Conservation (phyloP, 805 yeast genomes). For the Yarrowia divulgata region DNA sequence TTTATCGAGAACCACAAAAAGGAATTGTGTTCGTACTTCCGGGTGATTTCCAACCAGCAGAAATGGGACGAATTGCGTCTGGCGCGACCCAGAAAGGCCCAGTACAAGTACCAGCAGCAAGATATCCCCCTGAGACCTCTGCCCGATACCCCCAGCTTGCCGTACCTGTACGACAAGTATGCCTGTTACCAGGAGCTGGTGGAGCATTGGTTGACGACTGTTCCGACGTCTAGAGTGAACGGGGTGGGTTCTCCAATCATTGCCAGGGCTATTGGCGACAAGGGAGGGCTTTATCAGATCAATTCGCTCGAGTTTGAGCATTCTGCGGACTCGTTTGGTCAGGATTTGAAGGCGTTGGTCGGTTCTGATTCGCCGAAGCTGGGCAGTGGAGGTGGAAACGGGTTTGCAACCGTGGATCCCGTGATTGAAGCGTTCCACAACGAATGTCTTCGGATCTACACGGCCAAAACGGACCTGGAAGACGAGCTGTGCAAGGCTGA, state of each 20-base stretch:
- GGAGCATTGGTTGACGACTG: slow-evolving; percentile 27
- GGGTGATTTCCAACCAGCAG: slow-evolving; percentile 22
- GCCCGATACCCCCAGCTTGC: slow-evolving; percentile 5
- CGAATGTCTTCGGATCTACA: slow-evolving; percentile 28
- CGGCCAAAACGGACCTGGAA: slow-evolving; percentile 17
- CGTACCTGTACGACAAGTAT: slow-evolving; percentile 24
- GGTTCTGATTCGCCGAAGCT: background rate
- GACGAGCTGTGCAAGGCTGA: slow-evolving; percentile 27
- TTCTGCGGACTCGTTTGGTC: slow-evolving; percentile 18
- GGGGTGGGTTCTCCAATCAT: slow-evolving; percentile 33
- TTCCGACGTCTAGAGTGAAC: slow-evolving; percentile 20
- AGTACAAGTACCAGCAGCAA: slow-evolving; percentile 26
- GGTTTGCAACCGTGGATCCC: slow-evolving; percentile 4
- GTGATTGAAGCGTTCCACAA: slow-evolving; percentile 35
- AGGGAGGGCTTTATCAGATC: slow-evolving; percentile 32
- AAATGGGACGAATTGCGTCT: slow-evolving; percentile 9
- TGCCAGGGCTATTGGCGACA: slow-evolving; percentile 27
- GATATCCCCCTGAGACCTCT: slow-evolving; percentile 11
- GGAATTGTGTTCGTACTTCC: slow-evolving; percentile 14
- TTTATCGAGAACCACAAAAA: slow-evolving; percentile 20
- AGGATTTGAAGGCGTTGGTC: slow-evolving; percentile 22
- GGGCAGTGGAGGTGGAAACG: background rate
- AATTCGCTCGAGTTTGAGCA: slow-evolving; percentile 33
- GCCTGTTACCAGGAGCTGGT: slow-evolving; percentile 31
- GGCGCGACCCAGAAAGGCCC: background rate